Conservation (phyloP, 352 stramenopile genomes). For the Phytophthora pinifolia region DNA sequence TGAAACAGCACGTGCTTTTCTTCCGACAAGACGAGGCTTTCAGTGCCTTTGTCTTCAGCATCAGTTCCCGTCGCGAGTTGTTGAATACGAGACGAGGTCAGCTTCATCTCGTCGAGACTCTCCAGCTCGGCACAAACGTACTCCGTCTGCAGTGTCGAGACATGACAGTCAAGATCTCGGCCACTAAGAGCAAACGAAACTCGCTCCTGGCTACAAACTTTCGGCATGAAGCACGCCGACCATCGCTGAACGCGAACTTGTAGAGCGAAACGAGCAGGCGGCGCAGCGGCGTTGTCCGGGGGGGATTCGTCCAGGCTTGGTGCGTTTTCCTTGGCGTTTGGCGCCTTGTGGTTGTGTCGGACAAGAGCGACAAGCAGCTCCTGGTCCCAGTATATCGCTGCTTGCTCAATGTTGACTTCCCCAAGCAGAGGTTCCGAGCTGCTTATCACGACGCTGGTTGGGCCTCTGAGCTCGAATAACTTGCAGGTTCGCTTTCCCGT, state of each 20-base stretch:
- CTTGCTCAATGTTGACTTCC: slow-evolving; percentile 51
- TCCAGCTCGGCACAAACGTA: slow-evolving; percentile 40
- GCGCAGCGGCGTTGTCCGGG: not conserved
- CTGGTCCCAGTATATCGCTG: slow-evolving; percentile 72
- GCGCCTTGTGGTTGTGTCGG: slow-evolving; percentile 42
- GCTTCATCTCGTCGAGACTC: slow-evolving; percentile 32
- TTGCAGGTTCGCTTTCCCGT: slow-evolving; percentile 49
- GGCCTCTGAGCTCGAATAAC: slow-evolving; percentile 58
- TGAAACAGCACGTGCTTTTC: slow-evolving; percentile 52
- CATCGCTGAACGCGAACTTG: slow-evolving; percentile 50
- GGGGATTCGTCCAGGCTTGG: not conserved
- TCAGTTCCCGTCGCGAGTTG: slow-evolving; percentile 3
- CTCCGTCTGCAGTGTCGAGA: slow-evolving; percentile 41
- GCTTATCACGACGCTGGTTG: slow-evolving; percentile 52
- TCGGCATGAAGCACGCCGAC: slow-evolving; percentile 62
- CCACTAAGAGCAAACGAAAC: slow-evolving; percentile 52
- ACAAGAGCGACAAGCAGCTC: slow-evolving; percentile 63
- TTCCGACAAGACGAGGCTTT: slow-evolving; percentile 15
- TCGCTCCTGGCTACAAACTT: slow-evolving; percentile 31
- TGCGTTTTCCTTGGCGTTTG: not conserved
- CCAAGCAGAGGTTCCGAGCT: slow-evolving; percentile 53
- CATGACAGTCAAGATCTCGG: slow-evolving; percentile 31
- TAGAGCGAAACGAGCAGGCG: slow-evolving; percentile 30
- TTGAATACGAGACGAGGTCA: slow-evolving; percentile 50
- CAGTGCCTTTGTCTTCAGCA: not conserved